These are phyloP conservation scores for Neonectria magnoliae DNA, from an alignment of 2,329 filamentous ascomycete species.

Conservation along the genomic window DNA sequence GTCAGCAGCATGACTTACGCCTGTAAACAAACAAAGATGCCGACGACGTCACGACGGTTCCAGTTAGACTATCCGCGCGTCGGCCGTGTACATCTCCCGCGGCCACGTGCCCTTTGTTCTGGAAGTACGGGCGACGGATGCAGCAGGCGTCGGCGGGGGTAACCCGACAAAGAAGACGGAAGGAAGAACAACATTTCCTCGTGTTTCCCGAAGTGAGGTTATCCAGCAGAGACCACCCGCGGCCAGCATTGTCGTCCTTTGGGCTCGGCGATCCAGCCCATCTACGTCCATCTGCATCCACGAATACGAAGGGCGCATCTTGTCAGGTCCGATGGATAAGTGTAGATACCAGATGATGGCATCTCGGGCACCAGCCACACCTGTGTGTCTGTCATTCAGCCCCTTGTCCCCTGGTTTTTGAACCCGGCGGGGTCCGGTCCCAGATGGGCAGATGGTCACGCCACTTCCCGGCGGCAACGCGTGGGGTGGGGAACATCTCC, in stretches of 20 bases:
- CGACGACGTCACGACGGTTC: background rate
- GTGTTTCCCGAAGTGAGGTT: too few species aligned
- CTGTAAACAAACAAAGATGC: background rate
- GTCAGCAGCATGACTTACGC: background rate
- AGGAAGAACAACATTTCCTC: too few species aligned
- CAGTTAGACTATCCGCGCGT: too few species aligned
- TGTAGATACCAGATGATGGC: too few species aligned
- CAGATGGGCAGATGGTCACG: slow-evolving; percentile 42
- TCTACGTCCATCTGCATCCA: too few species aligned
- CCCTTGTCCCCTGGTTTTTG: background rate
- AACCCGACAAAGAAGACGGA: background rate
- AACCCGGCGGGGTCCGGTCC: slow-evolving; percentile 35
- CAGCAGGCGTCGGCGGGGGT: slow-evolving; percentile 15
- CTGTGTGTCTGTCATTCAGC: background rate
- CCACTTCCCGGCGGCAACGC: slow-evolving; percentile 22
- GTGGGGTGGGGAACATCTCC: slow-evolving; percentile 5
- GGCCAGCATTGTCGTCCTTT: too few species aligned
- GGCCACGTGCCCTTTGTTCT: background rate
- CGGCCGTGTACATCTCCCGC: background rate
- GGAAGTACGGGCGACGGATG: slow-evolving; percentile 14
- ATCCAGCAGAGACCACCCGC: too few species aligned
- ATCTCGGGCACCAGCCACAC: slow-evolving; percentile 29
- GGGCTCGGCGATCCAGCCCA: background rate
- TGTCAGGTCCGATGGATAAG: too few species aligned
- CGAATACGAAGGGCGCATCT: too few species aligned